phyloP scores from a whole-genome alignment of 129 eudicot genomes.

The Saussurea involucrata region DNA sequence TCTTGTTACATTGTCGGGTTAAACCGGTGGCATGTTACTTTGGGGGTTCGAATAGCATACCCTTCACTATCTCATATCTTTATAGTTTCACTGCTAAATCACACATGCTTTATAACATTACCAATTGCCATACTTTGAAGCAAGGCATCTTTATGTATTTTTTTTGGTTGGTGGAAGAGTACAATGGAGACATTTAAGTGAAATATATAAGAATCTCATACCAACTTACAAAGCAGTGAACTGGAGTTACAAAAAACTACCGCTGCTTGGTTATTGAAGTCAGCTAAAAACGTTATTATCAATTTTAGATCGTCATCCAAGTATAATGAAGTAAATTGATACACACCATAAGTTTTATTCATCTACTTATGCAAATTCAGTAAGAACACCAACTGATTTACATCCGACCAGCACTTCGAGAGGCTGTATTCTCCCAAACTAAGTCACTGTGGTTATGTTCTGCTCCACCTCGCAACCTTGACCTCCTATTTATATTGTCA shows the following conservation, averaged over 20 bases:
- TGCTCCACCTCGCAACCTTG: background rate
- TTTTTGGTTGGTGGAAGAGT: no score
- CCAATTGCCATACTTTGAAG: background rate
- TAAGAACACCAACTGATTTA: background rate
- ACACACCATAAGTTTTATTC: background rate
- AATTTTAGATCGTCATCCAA: background rate
- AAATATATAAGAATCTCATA: no score
- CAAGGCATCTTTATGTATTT: no score
- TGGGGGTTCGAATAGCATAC: background rate
- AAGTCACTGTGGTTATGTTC: background rate
- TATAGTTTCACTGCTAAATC: background rate
- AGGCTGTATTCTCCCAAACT: background rate
- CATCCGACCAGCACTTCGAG: background rate
- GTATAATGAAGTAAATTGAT: no score
- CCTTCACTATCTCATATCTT: background rate
- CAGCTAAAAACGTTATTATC: no score
- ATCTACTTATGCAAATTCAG: background rate
- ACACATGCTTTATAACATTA: background rate
- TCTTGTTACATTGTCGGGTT: slow-evolving; percentile 3
- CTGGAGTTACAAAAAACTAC: no score
- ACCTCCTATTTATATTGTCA: background rate
- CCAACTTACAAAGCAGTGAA: no score
- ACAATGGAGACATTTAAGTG: no score
- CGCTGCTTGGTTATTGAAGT: no score
- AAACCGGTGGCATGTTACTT: slow-evolving; percentile 5